A percentile compares a stretch with the other conserved stretches of the same genome.
Evolutionary conservation across 148 eudicot species (phyloP).

Genomic region (Silene latifolia): DNA sequence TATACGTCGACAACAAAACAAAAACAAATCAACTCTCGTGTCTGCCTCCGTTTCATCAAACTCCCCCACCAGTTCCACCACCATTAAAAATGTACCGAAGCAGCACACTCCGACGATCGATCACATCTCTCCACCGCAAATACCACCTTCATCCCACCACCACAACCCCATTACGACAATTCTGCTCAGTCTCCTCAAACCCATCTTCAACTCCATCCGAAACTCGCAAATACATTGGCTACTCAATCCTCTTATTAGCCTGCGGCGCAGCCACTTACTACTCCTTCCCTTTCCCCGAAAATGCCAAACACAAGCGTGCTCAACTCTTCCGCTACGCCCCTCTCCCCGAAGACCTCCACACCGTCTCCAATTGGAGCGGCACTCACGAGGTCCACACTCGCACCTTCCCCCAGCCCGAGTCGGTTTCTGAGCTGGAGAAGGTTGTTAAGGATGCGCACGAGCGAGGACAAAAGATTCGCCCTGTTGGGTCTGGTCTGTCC

Average conservation of each 20-base stretch:
- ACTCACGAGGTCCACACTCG: conserved; percentile 84
- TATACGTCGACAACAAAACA: no score
- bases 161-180: conserved; percentile 29
- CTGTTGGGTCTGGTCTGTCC: conserved; percentile 78
- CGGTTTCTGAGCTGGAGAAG: conserved; percentile 40
- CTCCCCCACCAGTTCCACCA: neutral
- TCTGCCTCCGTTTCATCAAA: neutral
- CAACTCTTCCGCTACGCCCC: conserved; percentile 86
- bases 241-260: conserved; percentile 56
- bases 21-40: no score
- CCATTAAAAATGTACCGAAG: conserved; percentile 44
- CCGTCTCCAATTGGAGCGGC: conserved; percentile 82
- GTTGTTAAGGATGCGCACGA: conserved; percentile 43
- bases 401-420: conserved; percentile 66
- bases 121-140: conserved; percentile 34
- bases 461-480: conserved; percentile 62
- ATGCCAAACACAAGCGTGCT: conserved; percentile 82
- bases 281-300: conserved; percentile 82
- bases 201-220: conserved; percentile 29
- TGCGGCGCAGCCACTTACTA: conserved; percentile 81
- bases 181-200: conserved; percentile 28
- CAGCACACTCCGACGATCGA: conserved; percentile 49
- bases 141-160: conserved; percentile 18
- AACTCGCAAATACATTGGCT: conserved; percentile 75
- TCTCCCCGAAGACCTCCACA: conserved; percentile 77